Conservation (phyloP, 345 rosid genomes). For the Corymbia maculata region DNA sequence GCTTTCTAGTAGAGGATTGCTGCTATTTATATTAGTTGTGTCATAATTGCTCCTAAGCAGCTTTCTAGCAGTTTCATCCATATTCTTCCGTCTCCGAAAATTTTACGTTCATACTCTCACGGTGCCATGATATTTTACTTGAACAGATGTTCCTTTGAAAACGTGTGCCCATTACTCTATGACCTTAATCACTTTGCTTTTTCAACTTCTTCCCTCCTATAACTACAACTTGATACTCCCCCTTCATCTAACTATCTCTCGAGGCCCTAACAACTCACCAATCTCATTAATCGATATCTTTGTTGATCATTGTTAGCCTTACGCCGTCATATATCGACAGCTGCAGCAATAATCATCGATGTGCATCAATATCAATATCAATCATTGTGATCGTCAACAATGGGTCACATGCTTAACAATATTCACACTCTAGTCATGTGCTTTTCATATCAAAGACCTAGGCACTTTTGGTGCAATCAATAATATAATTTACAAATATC, state of each 20-base stretch:
- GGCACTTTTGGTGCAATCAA: neutral
- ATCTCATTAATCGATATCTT: neutral
- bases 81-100: neutral
- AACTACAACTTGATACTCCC: neutral
- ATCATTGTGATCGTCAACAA: neutral
- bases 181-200: neutral
- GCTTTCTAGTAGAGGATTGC: neutral
- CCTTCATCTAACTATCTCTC: neutral
- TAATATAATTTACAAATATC: neutral
- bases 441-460: neutral
- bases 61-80: neutral
- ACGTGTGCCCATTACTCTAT: neutral
- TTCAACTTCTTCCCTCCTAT: neutral
- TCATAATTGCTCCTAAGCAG: neutral
- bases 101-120: neutral
- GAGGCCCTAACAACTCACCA: neutral
- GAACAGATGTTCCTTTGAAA: neutral
- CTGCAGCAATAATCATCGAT: too few species aligned
- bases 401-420: neutral
- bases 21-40: neutral
- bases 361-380: neutral
- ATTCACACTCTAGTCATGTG: neutral
- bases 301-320: neutral
- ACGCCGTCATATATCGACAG: neutral
- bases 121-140: neutral